Percentiles rank a stretch among this genome's conserved stretches.
phyloP scores from a whole-genome alignment of 2,329 filamentous ascomycete species.

The Claviceps paspali region DNA sequence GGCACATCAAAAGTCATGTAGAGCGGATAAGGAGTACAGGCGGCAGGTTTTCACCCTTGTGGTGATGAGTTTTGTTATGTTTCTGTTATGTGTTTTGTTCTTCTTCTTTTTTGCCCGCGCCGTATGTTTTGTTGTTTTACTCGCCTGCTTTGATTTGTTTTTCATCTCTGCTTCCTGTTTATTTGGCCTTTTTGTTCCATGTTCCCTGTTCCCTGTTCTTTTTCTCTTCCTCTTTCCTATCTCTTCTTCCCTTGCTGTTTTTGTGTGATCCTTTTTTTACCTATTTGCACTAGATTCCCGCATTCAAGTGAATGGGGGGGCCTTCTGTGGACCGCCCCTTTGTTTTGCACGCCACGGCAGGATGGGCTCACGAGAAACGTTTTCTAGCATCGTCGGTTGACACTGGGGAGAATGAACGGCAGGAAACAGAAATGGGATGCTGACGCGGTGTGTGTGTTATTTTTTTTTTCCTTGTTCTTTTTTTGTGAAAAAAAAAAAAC shows the following conservation, averaged over 20 bases:
- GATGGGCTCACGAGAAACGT: background rate
- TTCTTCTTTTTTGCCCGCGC: constrained; percentile 6
- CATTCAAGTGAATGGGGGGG: constrained; percentile 22
- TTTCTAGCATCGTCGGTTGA: constrained; percentile 1
- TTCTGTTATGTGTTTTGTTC: constrained; percentile 7
- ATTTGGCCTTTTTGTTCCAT: too few species aligned
- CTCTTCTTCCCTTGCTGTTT: constrained; percentile 7
- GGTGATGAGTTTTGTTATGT: constrained; percentile 10
- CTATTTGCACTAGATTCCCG: constrained; percentile 14
- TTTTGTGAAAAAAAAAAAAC: too few species aligned
- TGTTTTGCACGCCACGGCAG: too few species aligned
- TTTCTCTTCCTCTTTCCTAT: constrained; percentile 11
- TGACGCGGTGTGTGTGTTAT: too few species aligned
- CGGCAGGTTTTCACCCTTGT: constrained; percentile 13
- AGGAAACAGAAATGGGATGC: too few species aligned
- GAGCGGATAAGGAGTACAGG: constrained; percentile 25
- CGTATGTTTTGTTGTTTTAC: background rate
- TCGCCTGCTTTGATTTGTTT: constrained; percentile 1
- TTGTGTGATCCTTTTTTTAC: background rate
- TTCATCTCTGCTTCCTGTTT: constrained; percentile 1
- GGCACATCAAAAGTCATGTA: constrained; percentile 27
- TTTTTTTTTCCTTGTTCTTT: too few species aligned
- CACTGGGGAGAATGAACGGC: too few species aligned
- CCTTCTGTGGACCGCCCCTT: too few species aligned
- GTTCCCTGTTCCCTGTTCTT: too few species aligned